phyloP scores from a whole-genome alignment of 1,284 basidiomycete genomes.

The Papiliotrema nemorosa region DNA sequence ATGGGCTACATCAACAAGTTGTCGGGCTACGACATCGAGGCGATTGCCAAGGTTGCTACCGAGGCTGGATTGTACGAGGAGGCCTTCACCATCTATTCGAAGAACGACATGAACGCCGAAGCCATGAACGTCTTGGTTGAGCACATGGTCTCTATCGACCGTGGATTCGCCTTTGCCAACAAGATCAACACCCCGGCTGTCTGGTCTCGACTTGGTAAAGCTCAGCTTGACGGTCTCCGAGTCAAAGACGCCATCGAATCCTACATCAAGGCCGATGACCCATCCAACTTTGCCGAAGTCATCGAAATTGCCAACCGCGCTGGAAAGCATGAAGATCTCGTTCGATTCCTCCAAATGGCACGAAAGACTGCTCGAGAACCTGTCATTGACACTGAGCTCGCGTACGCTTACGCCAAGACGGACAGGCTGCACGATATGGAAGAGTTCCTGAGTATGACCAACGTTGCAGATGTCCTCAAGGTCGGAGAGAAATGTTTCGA shows the following conservation, averaged over 20 bases:
- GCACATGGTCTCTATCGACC: slow-evolving; percentile 96
- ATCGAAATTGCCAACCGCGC: slow-evolving; percentile 95
- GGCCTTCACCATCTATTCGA: slow-evolving; percentile 93
- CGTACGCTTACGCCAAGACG: slow-evolving; percentile 95
- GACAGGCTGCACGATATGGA: slow-evolving; percentile 98
- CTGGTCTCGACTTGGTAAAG: slow-evolving; percentile 96
- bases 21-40: slow-evolving; percentile 87
- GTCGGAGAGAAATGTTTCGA: slow-evolving; percentile 99
- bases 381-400: slow-evolving; percentile 95
- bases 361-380: slow-evolving; percentile 95
- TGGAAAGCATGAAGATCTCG: slow-evolving; percentile 97
- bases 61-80: slow-evolving; percentile 97
- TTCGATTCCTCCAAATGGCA: slow-evolving; percentile 98
- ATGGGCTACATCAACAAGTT: slow-evolving; percentile 98
- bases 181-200: slow-evolving; percentile 97
- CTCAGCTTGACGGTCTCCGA: slow-evolving; percentile 96
- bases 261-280: slow-evolving; percentile 98
- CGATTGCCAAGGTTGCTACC: slow-evolving; percentile 95
- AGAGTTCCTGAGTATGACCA: slow-evolving; percentile 98
- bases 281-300: slow-evolving; percentile 91
- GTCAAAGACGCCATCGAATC: slow-evolving; percentile 99
- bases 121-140: slow-evolving; percentile 98
- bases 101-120: slow-evolving; percentile 86
- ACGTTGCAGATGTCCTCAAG: slow-evolving; percentile 92
- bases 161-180: slow-evolving; percentile 91